Evolutionary conservation across 192 early-diverging fungal species (phyloP).

Genomic region (Tieghemiomyces parasiticus): DNA sequence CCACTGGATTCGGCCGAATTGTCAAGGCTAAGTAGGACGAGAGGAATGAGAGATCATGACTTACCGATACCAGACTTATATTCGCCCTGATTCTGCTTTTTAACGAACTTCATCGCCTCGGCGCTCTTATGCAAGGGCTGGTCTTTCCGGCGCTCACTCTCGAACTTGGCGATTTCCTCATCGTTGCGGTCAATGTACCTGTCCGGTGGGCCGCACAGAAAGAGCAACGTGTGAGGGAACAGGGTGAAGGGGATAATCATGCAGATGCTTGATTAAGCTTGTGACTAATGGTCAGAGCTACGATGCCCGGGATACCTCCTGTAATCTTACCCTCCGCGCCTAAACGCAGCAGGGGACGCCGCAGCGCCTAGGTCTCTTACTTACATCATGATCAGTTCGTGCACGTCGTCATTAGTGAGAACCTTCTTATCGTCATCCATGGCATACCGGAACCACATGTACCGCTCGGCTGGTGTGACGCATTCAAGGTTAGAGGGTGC

Average conservation of each 20-base stretch:
- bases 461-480: constrained; percentile 33
- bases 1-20: background rate
- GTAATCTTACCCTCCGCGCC: background rate
- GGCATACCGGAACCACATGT: constrained; percentile 51
- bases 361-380: constrained; percentile 13
- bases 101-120: background rate
- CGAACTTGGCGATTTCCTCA: constrained; percentile 36
- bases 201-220: constrained; percentile 15
- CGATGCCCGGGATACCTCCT: background rate
- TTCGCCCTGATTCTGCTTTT: background rate
- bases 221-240: background rate
- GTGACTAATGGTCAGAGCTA: background rate
- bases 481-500: background rate
- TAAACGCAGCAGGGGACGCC: background rate
- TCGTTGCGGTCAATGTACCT: constrained; percentile 41
- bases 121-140: constrained; percentile 14
- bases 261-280: no score
- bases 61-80: background rate
- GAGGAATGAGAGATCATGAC: background rate
- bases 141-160: constrained; percentile 20
- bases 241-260: no score
- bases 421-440: constrained; percentile 24
- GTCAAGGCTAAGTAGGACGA: background rate
- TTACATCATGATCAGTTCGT: constrained; percentile 30
- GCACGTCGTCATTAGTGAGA: constrained; percentile 24